Evolutionary conservation across 805 yeast species (phyloP), one percentile per base, ranked within the genome.

Genomic region (Diddensiella santjacobensis): DNA sequence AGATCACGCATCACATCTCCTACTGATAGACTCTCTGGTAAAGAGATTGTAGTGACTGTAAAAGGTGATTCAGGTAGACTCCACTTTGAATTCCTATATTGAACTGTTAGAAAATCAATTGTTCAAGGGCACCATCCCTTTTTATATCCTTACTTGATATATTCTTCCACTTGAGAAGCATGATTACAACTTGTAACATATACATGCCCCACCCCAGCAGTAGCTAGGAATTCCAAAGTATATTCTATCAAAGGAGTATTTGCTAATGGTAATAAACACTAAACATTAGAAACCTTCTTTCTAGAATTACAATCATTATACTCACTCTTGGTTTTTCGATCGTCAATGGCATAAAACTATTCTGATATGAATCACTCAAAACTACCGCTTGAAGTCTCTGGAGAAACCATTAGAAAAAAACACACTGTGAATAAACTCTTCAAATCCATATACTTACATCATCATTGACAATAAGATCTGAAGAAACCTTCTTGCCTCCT

Each of bases 1-100:
- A 93, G 71, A 62, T 91, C 98, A 65, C 99, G 78, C 95, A 93
- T 87, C 18, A 96, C 95, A 69, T 93, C 99, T 56, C 99, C 99
- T 8, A 91, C 95, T 22, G 95, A 86, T 65, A 90, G 72, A 8
- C 93, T 82, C 65, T 91, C 96, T 42, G 88, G 79, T 20, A 95
- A 80, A 74, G 86, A 77, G 45, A 91, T 79, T 2, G 95, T 84
- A 42, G 80, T 78, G 40, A 93, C 77, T 48, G 78, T 77, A 66
- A 93, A 91, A 1, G 97, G 96, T 2, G 95, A 79, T 62, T 82
- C 79, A 4, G 68, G 50, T 3, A 58, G 41, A 42, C 56, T 58
- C 75, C 75, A 72, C 48, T 64, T 62, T 2, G 72, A 65, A 24
- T 59, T 51, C 19, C 44, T 41, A 23, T 17, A 47, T 37, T 18